A percentile compares a stretch with the other conserved stretches of the same genome.
Conservation (phyloP, 306 rosid genomes). For the Alnus glutinosa region DNA sequence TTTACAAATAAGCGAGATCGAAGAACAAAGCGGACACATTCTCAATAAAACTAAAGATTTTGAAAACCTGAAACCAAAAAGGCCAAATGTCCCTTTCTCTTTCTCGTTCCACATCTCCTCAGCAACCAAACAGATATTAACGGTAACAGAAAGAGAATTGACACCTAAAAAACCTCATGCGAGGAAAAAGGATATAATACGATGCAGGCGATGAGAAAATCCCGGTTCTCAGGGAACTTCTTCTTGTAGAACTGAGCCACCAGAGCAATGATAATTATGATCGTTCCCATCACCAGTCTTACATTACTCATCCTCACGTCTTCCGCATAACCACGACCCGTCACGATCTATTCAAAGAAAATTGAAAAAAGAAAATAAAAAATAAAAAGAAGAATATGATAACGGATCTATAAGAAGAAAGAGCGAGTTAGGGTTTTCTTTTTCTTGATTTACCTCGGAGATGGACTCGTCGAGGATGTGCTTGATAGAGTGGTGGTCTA, state of each 20-base stretch:
- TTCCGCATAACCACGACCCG: conserved; percentile 73
- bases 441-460: conserved; percentile 55
- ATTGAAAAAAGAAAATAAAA: not conserved
- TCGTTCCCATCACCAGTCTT: conserved; percentile 60
- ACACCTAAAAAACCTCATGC: not conserved
- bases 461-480: conserved; percentile 85
- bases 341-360: conserved; percentile 51
- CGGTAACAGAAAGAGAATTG: not conserved
- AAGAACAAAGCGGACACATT: not conserved
- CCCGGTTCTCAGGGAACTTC: conserved; percentile 86
- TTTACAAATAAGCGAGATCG: not conserved
- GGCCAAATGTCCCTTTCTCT: not conserved
- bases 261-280: conserved; percentile 76
- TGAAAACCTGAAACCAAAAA: not conserved
- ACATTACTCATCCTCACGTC: conserved; percentile 88
- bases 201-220: conserved; percentile 81
- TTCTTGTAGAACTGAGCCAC: conserved; percentile 93
- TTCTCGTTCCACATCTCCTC: not conserved
- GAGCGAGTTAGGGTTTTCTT: conserved; percentile 35
- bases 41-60: not conserved
- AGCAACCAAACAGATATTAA: not conserved
- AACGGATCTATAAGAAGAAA: not conserved
- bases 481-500: conserved; percentile 83
- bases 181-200: conserved; percentile 69
- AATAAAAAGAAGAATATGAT: not conserved